Evolutionary conservation across 169 alveolate genomes (phyloP).

Genomic region (Theileria orientalis): DNA sequence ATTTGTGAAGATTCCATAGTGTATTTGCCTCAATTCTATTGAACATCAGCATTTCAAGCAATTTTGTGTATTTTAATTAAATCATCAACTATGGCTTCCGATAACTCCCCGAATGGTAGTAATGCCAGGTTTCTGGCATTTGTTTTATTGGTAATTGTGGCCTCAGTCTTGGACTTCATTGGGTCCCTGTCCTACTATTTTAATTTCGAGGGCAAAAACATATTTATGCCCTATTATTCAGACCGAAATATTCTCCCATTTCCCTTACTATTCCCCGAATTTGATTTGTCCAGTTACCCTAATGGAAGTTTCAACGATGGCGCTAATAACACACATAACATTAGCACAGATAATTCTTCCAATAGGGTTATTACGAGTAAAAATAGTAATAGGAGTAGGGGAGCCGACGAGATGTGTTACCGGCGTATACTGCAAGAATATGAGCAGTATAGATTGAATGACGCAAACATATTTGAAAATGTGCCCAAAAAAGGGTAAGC

Average conservation of each 20-base stretch:
- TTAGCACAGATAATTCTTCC: constrained; percentile 24
- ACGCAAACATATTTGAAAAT: constrained; percentile 12
- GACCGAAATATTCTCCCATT: constrained; percentile 49
- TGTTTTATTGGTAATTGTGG: neutral
- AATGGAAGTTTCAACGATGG: too few species aligned
- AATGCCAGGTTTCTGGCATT: neutral
- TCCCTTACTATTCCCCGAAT: constrained; percentile 41
- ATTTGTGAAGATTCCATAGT: too few species aligned
- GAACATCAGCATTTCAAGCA: too few species aligned
- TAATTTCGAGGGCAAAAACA: constrained; percentile 29
- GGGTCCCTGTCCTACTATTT: constrained; percentile 14
- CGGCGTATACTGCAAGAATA: constrained; percentile 54
- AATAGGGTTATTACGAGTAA: too few species aligned
- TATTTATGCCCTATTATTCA: constrained; percentile 41
- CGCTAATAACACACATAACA: neutral
- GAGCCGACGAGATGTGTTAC: constrained; percentile 28
- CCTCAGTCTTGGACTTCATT: constrained; percentile 2
- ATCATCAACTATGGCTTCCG: too few species aligned
- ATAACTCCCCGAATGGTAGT: too few species aligned
- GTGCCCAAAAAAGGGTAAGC: constrained; percentile 32
- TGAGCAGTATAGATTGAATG: constrained; percentile 12
- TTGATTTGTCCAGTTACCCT: constrained; percentile 38
- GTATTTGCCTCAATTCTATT: too few species aligned
- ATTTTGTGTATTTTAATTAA: too few species aligned
- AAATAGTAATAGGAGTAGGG: constrained; percentile 26